Evolutionary conservation across 306 rosid species (phyloP).

Genomic region (Fagus crenata): DNA sequence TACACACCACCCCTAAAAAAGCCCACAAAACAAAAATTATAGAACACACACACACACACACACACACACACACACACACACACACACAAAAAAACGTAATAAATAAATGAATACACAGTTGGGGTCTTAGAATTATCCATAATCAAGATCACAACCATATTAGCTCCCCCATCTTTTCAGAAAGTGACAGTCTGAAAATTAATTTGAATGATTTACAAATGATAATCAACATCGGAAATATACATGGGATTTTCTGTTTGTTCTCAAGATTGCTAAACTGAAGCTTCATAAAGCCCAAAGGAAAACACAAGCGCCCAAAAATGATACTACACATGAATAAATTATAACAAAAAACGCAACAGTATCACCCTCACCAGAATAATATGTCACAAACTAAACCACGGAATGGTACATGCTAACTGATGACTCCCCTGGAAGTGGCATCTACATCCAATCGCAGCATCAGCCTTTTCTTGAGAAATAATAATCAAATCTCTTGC

Average conservation of each 20-base stretch:
- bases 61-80: no score
- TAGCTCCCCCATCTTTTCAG: no score
- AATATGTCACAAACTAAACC: conserved; percentile 4
- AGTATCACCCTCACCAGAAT: not conserved
- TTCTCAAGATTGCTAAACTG: conserved; percentile 22
- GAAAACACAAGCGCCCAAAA: conserved; percentile 42
- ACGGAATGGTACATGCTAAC: conserved; percentile 4
- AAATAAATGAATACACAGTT: no score
- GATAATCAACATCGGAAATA: conserved; percentile 20
- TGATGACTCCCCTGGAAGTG: conserved; percentile 22
- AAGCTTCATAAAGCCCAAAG: conserved; percentile 14
- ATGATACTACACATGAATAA: conserved; percentile 41
- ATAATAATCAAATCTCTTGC: conserved; percentile 27
- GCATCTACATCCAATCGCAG: conserved; percentile 35
- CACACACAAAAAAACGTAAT: no score
- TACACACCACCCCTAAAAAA: no score
- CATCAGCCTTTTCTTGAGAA: conserved; percentile 25
- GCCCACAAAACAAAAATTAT: no score
- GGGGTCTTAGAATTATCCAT: no score
- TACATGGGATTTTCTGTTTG: conserved; percentile 38
- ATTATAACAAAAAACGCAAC: conserved; percentile 29
- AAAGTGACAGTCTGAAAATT: not conserved
- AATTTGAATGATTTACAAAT: conserved; percentile 36
- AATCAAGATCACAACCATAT: no score
- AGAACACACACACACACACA: no score